These are phyloP conservation scores for Colletotrichum sublineola DNA, from an alignment of 2,329 filamentous ascomycete genomes.

Conservation along the genomic window DNA sequence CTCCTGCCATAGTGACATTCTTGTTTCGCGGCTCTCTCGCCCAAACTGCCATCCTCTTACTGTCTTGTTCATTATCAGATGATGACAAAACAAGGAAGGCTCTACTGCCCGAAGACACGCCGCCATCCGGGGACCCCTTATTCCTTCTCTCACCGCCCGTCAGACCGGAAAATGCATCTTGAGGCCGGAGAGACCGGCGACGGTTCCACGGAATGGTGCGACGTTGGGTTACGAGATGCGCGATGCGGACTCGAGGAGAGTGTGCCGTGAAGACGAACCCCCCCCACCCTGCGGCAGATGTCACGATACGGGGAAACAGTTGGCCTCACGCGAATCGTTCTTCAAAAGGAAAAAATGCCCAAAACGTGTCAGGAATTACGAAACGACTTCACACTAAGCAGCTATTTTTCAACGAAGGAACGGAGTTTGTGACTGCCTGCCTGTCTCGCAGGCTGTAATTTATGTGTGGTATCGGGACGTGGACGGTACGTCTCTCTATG, in stretches of 20 bases:
- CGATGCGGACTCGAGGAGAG: no score
- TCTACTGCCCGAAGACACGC: no score
- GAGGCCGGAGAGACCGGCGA: no score
- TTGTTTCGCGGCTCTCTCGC: not conserved
- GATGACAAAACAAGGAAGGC: no score
- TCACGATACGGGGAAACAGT: not conserved
- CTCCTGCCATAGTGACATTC: not conserved
- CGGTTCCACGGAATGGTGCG: no score
- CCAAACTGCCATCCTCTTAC: no score
- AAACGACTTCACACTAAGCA: not conserved
- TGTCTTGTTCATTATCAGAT: no score
- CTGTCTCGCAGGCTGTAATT: not conserved
- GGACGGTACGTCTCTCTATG: conserved; percentile 5
- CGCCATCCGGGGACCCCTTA: no score
- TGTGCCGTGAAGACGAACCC: no score
- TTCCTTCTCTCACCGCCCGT: no score
- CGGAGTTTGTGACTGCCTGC: not conserved
- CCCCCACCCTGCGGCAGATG: not conserved
- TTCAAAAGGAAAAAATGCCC: not conserved
- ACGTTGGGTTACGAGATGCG: no score
- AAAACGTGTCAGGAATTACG: not conserved
- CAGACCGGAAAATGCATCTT: no score
- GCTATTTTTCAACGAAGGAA: not conserved
- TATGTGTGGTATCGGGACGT: conserved; percentile 11
- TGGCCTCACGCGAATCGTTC: not conserved